A percentile compares a stretch with the other conserved stretches of the same genome.
phyloP scores from a whole-genome alignment of 2,329 filamentous ascomycete species.

The Pseudodiploospora longispora region DNA sequence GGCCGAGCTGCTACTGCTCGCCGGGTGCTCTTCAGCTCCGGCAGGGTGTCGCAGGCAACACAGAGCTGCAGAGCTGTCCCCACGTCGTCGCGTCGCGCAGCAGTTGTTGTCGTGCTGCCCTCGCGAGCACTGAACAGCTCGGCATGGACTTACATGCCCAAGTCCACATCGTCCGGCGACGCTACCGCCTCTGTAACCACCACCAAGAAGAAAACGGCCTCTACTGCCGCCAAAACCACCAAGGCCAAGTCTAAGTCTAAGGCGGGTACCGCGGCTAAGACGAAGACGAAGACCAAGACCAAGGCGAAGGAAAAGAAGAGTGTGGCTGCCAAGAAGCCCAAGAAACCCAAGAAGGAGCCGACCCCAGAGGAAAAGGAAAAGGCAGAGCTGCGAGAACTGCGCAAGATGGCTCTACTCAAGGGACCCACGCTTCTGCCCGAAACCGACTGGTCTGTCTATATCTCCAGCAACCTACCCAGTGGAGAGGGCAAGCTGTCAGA shows the following conservation, averaged over 20 bases:
- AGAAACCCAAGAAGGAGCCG: slow-evolving; percentile 24
- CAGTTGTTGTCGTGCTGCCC: slow-evolving; percentile 12
- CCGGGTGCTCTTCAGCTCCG: slow-evolving; percentile 19
- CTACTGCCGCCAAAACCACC: slow-evolving; percentile 15
- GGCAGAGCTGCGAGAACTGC: slow-evolving; percentile 27
- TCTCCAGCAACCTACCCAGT: slow-evolving; percentile 21
- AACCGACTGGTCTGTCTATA: slow-evolving; percentile 30
- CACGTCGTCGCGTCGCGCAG: slow-evolving; percentile 12
- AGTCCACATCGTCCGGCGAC: too few species aligned
- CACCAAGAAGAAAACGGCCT: slow-evolving; percentile 9
- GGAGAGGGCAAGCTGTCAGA: slow-evolving; percentile 9
- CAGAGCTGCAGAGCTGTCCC: background rate
- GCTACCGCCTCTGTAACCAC: slow-evolving; percentile 10
- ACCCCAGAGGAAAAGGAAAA: slow-evolving; percentile 31
- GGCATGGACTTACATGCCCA: slow-evolving; percentile 17
- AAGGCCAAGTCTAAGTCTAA: slow-evolving; percentile 11
- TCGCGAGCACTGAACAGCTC: slow-evolving; percentile 26
- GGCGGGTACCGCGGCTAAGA: slow-evolving; percentile 11
- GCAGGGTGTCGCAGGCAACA: slow-evolving; percentile 1
- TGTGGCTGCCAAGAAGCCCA: slow-evolving; percentile 18
- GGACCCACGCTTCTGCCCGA: slow-evolving; percentile 27
- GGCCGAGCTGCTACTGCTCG: slow-evolving; percentile 29
- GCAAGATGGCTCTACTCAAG: slow-evolving; percentile 31
- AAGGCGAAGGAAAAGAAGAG: slow-evolving; percentile 16
- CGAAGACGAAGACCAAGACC: slow-evolving; percentile 12